Conservation (phyloP, 2,329 filamentous ascomycete genomes). For the Alternaria sp. region DNA sequence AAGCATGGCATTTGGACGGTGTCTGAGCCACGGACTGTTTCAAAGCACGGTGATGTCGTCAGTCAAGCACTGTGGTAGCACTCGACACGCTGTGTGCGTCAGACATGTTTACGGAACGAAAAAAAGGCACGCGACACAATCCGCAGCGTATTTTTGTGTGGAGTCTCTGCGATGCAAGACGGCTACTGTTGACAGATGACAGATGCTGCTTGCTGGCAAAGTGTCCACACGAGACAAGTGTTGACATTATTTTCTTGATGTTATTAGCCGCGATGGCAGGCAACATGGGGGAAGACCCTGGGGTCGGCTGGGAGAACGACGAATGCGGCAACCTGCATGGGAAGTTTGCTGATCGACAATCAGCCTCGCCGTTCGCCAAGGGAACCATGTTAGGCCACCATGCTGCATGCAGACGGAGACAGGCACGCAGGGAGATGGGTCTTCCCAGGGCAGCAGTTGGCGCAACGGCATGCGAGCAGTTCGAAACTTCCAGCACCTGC, state of each 20-base stretch:
- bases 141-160: background rate
- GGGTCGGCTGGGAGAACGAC: slow-evolving; percentile 5
- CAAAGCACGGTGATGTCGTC: slow-evolving; percentile 13
- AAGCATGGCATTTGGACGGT: background rate
- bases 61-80: background rate
- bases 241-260: background rate
- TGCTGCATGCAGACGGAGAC: slow-evolving; percentile 8
- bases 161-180: background rate
- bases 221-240: background rate
- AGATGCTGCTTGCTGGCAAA: background rate
- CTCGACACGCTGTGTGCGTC: slow-evolving; percentile 30
- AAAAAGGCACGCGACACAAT: slow-evolving; percentile 15
- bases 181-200: background rate
- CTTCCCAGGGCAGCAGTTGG: background rate
- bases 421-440: background rate
- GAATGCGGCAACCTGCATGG: slow-evolving; percentile 18
- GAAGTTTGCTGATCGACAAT: slow-evolving; percentile 11
- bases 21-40: slow-evolving; percentile 17
- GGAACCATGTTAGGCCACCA: slow-evolving; percentile 13
- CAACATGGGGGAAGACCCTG: slow-evolving; percentile 1
- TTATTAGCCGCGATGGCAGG: slow-evolving; percentile 2
- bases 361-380: slow-evolving; percentile 11
- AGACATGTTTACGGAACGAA: slow-evolving; percentile 27
- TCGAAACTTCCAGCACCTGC: slow-evolving; percentile 18
- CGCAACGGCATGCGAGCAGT: slow-evolving; percentile 7